Evolutionary conservation across 2,329 filamentous ascomycete genomes (phyloP).

Genomic region (Balansia obtecta): DNA sequence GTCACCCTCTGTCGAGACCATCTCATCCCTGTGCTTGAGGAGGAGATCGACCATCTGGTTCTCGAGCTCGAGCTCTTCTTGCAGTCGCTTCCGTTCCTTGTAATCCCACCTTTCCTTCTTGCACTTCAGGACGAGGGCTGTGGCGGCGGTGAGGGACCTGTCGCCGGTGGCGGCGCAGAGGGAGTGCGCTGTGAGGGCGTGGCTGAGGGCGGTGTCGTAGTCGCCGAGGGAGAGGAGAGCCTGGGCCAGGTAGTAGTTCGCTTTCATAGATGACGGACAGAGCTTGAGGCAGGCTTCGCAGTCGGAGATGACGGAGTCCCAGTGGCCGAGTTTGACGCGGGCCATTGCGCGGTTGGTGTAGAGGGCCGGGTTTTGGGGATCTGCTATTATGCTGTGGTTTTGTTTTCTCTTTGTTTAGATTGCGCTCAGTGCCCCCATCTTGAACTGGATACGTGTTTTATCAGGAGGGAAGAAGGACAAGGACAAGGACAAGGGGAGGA

Average conservation of each 20-base stretch:
- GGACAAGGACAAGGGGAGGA: too few relatives aligned
- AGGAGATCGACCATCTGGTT: slow-evolving; percentile 43
- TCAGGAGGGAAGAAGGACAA: too few relatives aligned
- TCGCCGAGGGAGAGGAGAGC: slow-evolving; percentile 58
- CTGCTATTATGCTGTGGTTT: slow-evolving; percentile 54
- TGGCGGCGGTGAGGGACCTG: slow-evolving; percentile 58
- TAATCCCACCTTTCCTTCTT: slow-evolving; percentile 82
- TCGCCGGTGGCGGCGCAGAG: slow-evolving; percentile 51
- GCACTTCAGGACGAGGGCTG: slow-evolving; percentile 60
- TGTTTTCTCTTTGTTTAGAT: background rate
- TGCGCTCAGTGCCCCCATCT: too few relatives aligned
- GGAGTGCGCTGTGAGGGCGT: slow-evolving; percentile 60
- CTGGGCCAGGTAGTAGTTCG: slow-evolving; percentile 70
- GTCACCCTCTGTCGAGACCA: slow-evolving; percentile 26
- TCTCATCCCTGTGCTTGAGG: slow-evolving; percentile 30
- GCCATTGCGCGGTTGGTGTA: slow-evolving; percentile 87
- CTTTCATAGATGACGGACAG: slow-evolving; percentile 58
- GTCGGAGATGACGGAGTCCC: slow-evolving; percentile 65
- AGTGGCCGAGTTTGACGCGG: slow-evolving; percentile 60
- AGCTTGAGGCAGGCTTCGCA: slow-evolving; percentile 64
- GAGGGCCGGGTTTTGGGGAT: slow-evolving; percentile 63
- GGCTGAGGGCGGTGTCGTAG: slow-evolving; percentile 58
- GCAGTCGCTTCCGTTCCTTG: slow-evolving; percentile 48
- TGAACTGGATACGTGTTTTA: background rate
- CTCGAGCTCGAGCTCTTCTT: slow-evolving; percentile 46